Percentiles rank a stretch among this genome's conserved stretches.
Evolutionary conservation across 257 asterid species (phyloP).

Genomic region (Ajuga chamaepitys): DNA sequence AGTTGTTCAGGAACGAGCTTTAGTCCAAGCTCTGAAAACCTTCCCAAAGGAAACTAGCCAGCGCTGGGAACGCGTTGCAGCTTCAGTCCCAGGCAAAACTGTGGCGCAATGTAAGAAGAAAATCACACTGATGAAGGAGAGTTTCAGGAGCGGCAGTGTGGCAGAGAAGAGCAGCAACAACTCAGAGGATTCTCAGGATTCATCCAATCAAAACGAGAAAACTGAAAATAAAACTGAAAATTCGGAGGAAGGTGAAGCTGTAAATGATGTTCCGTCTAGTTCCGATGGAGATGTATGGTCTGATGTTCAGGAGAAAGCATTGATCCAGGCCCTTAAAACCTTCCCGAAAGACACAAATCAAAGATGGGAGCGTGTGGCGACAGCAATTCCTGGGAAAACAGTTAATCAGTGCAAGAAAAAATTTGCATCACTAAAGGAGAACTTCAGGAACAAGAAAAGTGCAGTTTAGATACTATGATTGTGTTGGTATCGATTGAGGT

Average conservation of each 20-base stretch:
- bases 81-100: slow-evolving; percentile 86
- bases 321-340: slow-evolving; percentile 84
- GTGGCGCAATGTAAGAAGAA: slow-evolving; percentile 76
- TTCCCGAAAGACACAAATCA: slow-evolving; percentile 77
- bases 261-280: slow-evolving; percentile 33
- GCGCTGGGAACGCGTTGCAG: slow-evolving; percentile 85
- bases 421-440: slow-evolving; percentile 62
- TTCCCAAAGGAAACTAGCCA: slow-evolving; percentile 71
- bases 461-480: slow-evolving; percentile 27
- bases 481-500: background rate
- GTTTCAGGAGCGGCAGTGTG: slow-evolving; percentile 48
- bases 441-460: slow-evolving; percentile 76
- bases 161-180: slow-evolving; percentile 22
- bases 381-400: slow-evolving; percentile 80
- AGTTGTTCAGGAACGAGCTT: slow-evolving; percentile 66
- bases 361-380: slow-evolving; percentile 84
- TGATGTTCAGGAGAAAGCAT: slow-evolving; percentile 70
- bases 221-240: slow-evolving; percentile 21
- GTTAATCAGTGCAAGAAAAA: slow-evolving; percentile 70
- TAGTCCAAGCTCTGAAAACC: slow-evolving; percentile 82
- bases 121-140: slow-evolving; percentile 56
- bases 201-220: slow-evolving; percentile 25
- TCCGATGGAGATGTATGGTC: slow-evolving; percentile 77
- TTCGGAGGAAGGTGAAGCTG: slow-evolving; percentile 24
- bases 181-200: slow-evolving; percentile 20